These are phyloP conservation scores for Pogostemon cablin DNA, from an alignment of 257 asterid genomes.

Conservation along the genomic window DNA sequence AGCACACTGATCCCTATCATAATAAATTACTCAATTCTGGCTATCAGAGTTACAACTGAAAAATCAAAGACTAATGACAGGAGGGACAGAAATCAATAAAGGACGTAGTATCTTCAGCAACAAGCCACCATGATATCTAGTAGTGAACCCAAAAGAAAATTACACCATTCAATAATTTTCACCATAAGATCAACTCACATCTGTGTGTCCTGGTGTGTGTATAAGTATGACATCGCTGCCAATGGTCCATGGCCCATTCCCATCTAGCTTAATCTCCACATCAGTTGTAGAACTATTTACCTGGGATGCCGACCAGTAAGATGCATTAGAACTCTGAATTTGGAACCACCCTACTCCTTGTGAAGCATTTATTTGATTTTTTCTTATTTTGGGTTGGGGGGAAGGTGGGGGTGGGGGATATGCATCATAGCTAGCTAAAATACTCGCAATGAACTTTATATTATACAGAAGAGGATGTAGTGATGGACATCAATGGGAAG, in stretches of 20 bases:
- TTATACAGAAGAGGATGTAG: too few relatives aligned
- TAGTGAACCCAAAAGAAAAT: slow-evolving; percentile 5
- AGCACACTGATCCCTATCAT: slow-evolving; percentile 71
- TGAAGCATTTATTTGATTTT: not conserved
- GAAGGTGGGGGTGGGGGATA: not conserved
- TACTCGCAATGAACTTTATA: not conserved
- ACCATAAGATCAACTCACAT: slow-evolving; percentile 42
- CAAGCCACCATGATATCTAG: slow-evolving; percentile 11
- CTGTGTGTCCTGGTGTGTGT: slow-evolving; percentile 73
- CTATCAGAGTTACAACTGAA: slow-evolving; percentile 24
- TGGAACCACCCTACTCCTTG: not conserved
- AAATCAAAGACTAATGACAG: slow-evolving; percentile 1
- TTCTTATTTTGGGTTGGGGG: too few relatives aligned
- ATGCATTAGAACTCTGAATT: slow-evolving; percentile 20
- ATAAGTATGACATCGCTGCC: slow-evolving; percentile 57
- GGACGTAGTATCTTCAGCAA: slow-evolving; percentile 15
- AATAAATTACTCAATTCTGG: slow-evolving; percentile 24
- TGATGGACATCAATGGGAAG: too few relatives aligned
- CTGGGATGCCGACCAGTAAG: slow-evolving; percentile 39
- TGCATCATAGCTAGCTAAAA: not conserved
- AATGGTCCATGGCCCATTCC: slow-evolving; percentile 68
- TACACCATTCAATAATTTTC: not conserved
- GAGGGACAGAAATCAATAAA: slow-evolving; percentile 21
- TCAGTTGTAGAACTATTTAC: slow-evolving; percentile 53
- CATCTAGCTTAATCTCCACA: slow-evolving; percentile 67